These are phyloP conservation scores for Lachancea quebecensis DNA, from an alignment of 805 yeast species.

Conservation along the genomic window DNA sequence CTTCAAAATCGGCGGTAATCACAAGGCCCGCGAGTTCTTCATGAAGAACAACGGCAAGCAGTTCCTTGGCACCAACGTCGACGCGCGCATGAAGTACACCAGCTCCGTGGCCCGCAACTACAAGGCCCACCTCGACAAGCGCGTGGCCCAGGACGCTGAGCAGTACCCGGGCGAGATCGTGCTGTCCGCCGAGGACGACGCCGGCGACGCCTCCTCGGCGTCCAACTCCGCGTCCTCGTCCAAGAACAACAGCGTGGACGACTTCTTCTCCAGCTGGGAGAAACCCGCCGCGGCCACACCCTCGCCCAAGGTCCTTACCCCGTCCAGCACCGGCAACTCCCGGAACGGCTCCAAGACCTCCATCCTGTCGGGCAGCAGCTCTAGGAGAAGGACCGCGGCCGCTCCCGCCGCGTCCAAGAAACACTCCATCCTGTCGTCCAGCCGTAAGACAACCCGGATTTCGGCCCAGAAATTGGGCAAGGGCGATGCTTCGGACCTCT, in stretches of 20 bases:
- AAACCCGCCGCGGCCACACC: slow-evolving; percentile 50
- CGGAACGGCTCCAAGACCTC: slow-evolving; percentile 16
- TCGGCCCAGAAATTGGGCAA: slow-evolving; percentile 52
- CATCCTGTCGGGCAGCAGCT: slow-evolving; percentile 22
- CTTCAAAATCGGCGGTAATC: slow-evolving; percentile 92
- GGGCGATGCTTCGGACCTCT: slow-evolving; percentile 42
- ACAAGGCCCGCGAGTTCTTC: slow-evolving; percentile 75
- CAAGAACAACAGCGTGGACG: slow-evolving; percentile 53
- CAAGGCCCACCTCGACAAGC: slow-evolving; percentile 68
- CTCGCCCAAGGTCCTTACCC: slow-evolving; percentile 20
- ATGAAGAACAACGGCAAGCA: slow-evolving; percentile 80
- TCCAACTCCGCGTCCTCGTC: slow-evolving; percentile 29
- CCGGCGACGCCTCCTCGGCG: slow-evolving; percentile 17
- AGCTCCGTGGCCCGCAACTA: slow-evolving; percentile 74
- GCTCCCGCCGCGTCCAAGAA: slow-evolving; percentile 30
- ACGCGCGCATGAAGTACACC: slow-evolving; percentile 73
- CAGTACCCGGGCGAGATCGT: slow-evolving; percentile 70
- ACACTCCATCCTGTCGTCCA: slow-evolving; percentile 44
- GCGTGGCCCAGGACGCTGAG: slow-evolving; percentile 57
- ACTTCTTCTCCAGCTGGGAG: slow-evolving; percentile 88
- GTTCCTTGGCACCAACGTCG: slow-evolving; percentile 45
- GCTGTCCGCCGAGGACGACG: slow-evolving; percentile 29
- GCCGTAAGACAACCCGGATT: slow-evolving; percentile 49
- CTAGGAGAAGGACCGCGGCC: slow-evolving; percentile 27
- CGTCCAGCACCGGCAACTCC: slow-evolving; percentile 18